Evolutionary conservation across 805 yeast species (phyloP).

Genomic region (Tetrapisispora namnaoensis): DNA sequence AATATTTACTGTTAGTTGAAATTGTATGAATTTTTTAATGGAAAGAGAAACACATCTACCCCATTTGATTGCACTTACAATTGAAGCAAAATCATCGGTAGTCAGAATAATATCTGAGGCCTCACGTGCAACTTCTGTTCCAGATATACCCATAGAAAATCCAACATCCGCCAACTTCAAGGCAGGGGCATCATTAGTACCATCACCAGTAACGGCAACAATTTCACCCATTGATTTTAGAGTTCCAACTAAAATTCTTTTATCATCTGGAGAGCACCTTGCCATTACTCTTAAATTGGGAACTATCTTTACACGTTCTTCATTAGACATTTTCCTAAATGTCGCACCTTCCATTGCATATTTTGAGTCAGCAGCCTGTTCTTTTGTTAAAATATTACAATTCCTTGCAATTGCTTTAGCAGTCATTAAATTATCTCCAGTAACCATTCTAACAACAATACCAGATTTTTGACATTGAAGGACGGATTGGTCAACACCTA

Average conservation of each 20-base stretch:
- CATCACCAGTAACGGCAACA: conserved; percentile 99
- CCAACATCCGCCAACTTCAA: conserved; percentile 93
- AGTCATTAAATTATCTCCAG: conserved; percentile 90
- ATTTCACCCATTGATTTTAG: conserved; percentile 76
- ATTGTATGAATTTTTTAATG: conserved; percentile 90
- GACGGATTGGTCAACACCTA: conserved; percentile 86
- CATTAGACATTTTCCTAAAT: conserved; percentile 57
- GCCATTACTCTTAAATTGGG: conserved; percentile 80
- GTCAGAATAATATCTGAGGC: conserved; percentile 87
- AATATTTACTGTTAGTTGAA: conserved; percentile 90
- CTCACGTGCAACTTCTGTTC: conserved; percentile 98
- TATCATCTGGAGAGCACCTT: conserved; percentile 93
- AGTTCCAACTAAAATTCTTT: conserved; percentile 74
- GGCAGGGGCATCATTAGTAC: conserved; percentile 98
- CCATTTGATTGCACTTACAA: conserved; percentile 96
- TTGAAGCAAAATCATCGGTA: conserved; percentile 91
- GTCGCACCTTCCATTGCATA: conserved; percentile 89
- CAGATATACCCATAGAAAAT: conserved; percentile 93
- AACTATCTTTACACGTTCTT: conserved; percentile 49
- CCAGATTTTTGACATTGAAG: conserved; percentile 81
- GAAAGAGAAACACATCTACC: conserved; percentile 95
- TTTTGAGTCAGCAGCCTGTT: conserved; percentile 41
- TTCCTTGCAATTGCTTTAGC: conserved; percentile 84
- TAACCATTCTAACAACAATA: conserved; percentile 92
- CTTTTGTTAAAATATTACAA: conserved; percentile 59